Evolutionary conservation across 2,329 filamentous ascomycete species (phyloP).

Genomic region (Verticillium longisporum): DNA sequence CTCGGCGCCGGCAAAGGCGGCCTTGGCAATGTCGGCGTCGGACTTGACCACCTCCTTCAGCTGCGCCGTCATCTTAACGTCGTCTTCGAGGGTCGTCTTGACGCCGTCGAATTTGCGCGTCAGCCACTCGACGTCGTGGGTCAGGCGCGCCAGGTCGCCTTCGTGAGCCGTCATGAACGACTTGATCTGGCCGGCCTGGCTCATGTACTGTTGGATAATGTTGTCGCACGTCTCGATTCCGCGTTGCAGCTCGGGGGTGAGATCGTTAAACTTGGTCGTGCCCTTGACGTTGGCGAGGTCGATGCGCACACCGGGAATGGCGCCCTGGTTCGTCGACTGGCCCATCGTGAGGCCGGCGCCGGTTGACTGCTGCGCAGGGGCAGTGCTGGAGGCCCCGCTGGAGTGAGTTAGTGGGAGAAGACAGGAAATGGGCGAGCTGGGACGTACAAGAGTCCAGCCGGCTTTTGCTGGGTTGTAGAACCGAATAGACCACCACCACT

Average conservation of each 20-base stretch:
- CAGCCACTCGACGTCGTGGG: slow-evolving; percentile 40
- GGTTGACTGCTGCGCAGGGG: slow-evolving; percentile 12
- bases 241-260: slow-evolving; percentile 73
- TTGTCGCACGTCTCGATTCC: slow-evolving; percentile 73
- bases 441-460: slow-evolving; percentile 22
- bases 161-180: slow-evolving; percentile 55
- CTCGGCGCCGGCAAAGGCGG: slow-evolving; percentile 67
- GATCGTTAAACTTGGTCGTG: slow-evolving; percentile 87
- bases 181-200: slow-evolving; percentile 69
- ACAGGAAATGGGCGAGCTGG: neutral
- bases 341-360: slow-evolving; percentile 36
- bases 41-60: slow-evolving; percentile 53
- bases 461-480: slow-evolving; percentile 7
- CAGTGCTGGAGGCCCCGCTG: slow-evolving; percentile 3
- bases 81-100: slow-evolving; percentile 40
- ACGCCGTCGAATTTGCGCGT: slow-evolving; percentile 40
- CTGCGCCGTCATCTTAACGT: slow-evolving; percentile 56
- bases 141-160: slow-evolving; percentile 37
- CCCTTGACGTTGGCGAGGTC: slow-evolving; percentile 72
- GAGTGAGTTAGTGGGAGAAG: neutral
- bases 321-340: slow-evolving; percentile 45
- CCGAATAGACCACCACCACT: slow-evolving; percentile 7
- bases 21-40: slow-evolving; percentile 63
- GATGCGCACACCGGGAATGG: slow-evolving; percentile 67
- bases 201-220: slow-evolving; percentile 73